Percentiles rank a stretch among this genome's conserved stretches.
Conservation (phyloP, 805 yeast genomes). For the Hanseniaspora valbyensis region DNA sequence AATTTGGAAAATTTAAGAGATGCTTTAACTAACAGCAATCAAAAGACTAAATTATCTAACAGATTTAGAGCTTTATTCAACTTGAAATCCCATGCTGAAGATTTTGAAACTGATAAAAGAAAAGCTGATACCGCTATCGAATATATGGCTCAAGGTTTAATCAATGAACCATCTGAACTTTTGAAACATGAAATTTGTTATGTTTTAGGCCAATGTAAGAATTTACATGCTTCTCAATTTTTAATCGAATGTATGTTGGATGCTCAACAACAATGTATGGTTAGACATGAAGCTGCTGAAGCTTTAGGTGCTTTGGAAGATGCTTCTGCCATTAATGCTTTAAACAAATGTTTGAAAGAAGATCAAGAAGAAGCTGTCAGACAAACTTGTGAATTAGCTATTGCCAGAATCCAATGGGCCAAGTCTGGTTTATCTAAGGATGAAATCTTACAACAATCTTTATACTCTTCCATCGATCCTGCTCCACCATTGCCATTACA, state of each 20-base stretch:
- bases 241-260: constrained; percentile 61
- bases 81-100: constrained; percentile 75
- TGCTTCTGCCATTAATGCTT: constrained; percentile 51
- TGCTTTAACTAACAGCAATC: constrained; percentile 51
- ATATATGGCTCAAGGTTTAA: constrained; percentile 75
- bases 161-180: constrained; percentile 64
- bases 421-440: constrained; percentile 51
- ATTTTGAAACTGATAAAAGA: constrained; percentile 40
- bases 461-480: constrained; percentile 86
- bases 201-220: constrained; percentile 90
- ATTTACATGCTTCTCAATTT: constrained; percentile 62
- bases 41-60: constrained; percentile 64
- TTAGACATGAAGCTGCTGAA: constrained; percentile 98
- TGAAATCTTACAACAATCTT: constrained; percentile 63
- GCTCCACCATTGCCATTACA: constrained; percentile 90
- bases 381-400: constrained; percentile 95
- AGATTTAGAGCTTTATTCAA: constrained; percentile 92
- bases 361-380: constrained; percentile 83
- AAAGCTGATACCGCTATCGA: constrained; percentile 60
- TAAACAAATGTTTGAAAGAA: constrained; percentile 49
- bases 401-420: constrained; percentile 91
- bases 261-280: constrained; percentile 78
- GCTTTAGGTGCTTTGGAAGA: constrained; percentile 95
- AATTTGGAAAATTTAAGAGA: constrained; percentile 61
- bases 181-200: constrained; percentile 97